These are phyloP conservation scores for Sechiopsis laciniata DNA, from an alignment of 306 rosid species.

Conservation along the genomic window DNA sequence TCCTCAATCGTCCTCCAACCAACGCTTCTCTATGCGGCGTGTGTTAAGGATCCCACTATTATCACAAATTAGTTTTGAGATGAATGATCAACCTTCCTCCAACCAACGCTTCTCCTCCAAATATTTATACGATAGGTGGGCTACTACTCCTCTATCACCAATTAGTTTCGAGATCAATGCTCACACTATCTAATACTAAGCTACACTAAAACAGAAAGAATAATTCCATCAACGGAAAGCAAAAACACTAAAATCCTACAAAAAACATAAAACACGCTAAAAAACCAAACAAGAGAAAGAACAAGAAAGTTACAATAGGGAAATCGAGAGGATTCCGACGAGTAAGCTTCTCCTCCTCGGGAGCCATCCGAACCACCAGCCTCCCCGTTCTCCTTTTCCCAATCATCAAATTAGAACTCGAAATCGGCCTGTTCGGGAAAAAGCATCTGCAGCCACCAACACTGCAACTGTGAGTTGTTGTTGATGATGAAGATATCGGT, in stretches of 20 bases:
- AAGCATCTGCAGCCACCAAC: slow-evolving; percentile 7
- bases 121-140: too few species aligned
- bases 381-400: slow-evolving; percentile 8
- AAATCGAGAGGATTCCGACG: slow-evolving; percentile 85
- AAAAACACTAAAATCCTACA: neutral
- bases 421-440: neutral
- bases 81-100: too few species aligned
- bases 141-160: too few species aligned
- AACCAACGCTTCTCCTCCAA: too few species aligned
- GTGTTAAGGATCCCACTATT: too few species aligned
- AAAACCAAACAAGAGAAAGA: neutral
- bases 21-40: too few species aligned
- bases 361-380: slow-evolving; percentile 74
- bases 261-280: slow-evolving; percentile 18
- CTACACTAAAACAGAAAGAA: neutral
- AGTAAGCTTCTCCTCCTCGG: slow-evolving; percentile 69
- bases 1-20: too few species aligned
- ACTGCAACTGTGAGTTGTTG: neutral
- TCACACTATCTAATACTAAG: too few species aligned
- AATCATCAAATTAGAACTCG: neutral
- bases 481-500: neutral
- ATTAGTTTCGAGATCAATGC: too few species aligned
- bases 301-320: slow-evolving; percentile 41
- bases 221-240: neutral
- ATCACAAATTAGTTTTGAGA: too few species aligned